Base-by-base conservation (phyloP, 2,329 filamentous ascomycete genomes). In the Monosporascus sp. region DNA sequence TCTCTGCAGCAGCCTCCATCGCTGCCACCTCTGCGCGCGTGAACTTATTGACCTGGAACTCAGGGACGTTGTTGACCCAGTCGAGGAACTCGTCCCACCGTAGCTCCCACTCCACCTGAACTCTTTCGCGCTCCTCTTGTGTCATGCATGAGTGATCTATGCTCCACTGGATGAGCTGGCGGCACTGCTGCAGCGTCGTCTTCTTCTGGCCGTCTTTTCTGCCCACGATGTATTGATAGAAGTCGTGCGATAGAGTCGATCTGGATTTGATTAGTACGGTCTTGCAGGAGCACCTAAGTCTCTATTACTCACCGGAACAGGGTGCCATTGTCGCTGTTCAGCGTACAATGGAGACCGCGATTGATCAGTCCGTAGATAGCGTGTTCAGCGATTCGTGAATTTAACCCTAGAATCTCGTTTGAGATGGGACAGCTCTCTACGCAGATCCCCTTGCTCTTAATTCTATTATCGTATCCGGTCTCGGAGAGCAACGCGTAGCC, bases 341-440 rank as follows among this genome's bases (percentile, higher is more conserved):
- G 73, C 0, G 87, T 87, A 69, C 88, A 91, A 48, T 87, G 85
- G 48, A 90, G 79, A 38, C 86, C 82, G 51, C 87, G 84, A n/a
- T 86, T 86, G 51, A 90, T 73, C 24, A 91, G 72, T 55, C 78
- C 75, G 39, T 89, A 88, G 65, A 87, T 81, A 17, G 84, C 71
- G 61, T 90, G 88, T 14, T 86, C 84, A 38, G 79, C 77, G 52
- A 84, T 78, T 46, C 81, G 78, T 8, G 83, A 78, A 49, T 85
- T 88, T 18, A 91, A 75, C 37, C 88, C 86, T 18, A 90, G 71
- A 0, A 90, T 74, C 72, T 91, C 88, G 63, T 90, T 91, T 1
- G 86, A 90, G 48, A 90, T 89, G 0, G 87, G 88, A 60, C 88
- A 90, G 1, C 88, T 72, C 70, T 91, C 88, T n/a, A 91, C 75